Conservation (phyloP, 176 grass and related monocot genomes). For the Otatea glauca region DNA sequence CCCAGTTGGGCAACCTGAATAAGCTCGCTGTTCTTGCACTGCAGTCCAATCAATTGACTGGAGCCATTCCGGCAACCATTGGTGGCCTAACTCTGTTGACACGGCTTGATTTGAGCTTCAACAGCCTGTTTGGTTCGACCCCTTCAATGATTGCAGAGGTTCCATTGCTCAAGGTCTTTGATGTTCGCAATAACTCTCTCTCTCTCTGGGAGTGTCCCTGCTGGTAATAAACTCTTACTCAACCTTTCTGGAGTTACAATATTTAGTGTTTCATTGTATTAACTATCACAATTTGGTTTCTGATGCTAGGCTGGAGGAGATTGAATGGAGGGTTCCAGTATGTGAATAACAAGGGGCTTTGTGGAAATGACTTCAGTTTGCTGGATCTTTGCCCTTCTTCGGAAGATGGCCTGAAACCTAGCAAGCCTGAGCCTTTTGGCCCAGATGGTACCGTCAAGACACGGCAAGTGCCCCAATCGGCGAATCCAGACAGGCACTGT, state of each 20-base stretch:
- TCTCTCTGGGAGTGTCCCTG: slow-evolving; percentile 76
- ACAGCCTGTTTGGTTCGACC: slow-evolving; percentile 81
- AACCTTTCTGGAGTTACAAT: not conserved
- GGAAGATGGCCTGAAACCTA: slow-evolving; percentile 70
- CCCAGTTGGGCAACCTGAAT: slow-evolving; percentile 67
- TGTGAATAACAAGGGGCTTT: slow-evolving; percentile 80
- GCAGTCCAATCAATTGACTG: slow-evolving; percentile 82
- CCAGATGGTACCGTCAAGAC: slow-evolving; percentile 62
- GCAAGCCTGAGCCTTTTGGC: slow-evolving; percentile 85
- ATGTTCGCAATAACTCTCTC: slow-evolving; percentile 83
- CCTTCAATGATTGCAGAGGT: slow-evolving; percentile 68
- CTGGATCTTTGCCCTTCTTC: slow-evolving; percentile 59
- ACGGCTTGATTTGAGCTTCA: slow-evolving; percentile 92
- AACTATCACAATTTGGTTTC: not conserved
- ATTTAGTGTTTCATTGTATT: not conserved
- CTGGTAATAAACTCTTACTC: slow-evolving; percentile 46
- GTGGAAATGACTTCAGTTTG: slow-evolving; percentile 72
- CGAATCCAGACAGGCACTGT: slow-evolving; percentile 49
- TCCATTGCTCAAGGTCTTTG: slow-evolving; percentile 69
- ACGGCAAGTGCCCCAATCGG: slow-evolving; percentile 74
- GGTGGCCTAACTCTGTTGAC: slow-evolving; percentile 64
- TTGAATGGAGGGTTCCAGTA: slow-evolving; percentile 79
- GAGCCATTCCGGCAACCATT: slow-evolving; percentile 88
- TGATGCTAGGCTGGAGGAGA: slow-evolving; percentile 66
- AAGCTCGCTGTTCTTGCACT: slow-evolving; percentile 78